Percentiles rank a stretch among this genome's conserved stretches.
These are phyloP conservation scores for Hypomyces rosellus DNA, from an alignment of 2,329 filamentous ascomycete genomes.

Conservation along the genomic window DNA sequence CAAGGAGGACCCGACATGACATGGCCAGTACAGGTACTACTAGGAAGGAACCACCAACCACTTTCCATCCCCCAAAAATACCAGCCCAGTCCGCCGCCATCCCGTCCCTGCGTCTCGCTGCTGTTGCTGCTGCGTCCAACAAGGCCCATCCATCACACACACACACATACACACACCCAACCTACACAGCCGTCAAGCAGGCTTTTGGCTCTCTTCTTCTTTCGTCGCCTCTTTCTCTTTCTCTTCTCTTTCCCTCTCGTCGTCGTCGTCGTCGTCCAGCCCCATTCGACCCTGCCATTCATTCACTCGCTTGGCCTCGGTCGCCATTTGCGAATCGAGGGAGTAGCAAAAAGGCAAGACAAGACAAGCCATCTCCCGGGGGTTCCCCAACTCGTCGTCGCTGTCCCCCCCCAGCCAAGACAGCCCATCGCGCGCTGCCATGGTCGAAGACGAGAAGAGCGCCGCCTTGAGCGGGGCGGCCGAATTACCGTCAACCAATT, in stretches of 20 bases:
- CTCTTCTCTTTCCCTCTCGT: not conserved
- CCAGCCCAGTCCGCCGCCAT: constrained; percentile 1
- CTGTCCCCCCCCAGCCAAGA: not conserved
- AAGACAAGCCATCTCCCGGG: not conserved
- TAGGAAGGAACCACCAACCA: not conserved
- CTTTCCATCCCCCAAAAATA: not conserved
- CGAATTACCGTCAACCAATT: constrained; percentile 9
- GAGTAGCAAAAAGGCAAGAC: not conserved
- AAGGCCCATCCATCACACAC: constrained; percentile 1
- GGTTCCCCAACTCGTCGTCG: not conserved
- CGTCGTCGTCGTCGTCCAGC: not conserved
- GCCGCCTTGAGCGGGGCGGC: constrained; percentile 7
- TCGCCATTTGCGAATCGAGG: not conserved
- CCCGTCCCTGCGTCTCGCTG: constrained; percentile 3
- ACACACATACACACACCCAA: not conserved
- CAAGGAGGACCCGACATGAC: too few relatives aligned
- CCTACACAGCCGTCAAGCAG: not conserved
- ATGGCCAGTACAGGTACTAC: too few relatives aligned
- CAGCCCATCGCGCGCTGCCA: constrained; percentile 3
- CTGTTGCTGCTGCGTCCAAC: constrained; percentile 1
- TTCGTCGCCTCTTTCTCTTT: not conserved
- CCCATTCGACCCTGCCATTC: not conserved
- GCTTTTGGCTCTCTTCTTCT: not conserved
- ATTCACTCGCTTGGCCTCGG: not conserved
- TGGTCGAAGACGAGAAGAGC: constrained; percentile 11